A percentile compares a stretch with the other conserved stretches of the same genome.
phyloP scores from a whole-genome alignment of 352 stramenopile species.

The Globisporangium cylindrosporum region DNA sequence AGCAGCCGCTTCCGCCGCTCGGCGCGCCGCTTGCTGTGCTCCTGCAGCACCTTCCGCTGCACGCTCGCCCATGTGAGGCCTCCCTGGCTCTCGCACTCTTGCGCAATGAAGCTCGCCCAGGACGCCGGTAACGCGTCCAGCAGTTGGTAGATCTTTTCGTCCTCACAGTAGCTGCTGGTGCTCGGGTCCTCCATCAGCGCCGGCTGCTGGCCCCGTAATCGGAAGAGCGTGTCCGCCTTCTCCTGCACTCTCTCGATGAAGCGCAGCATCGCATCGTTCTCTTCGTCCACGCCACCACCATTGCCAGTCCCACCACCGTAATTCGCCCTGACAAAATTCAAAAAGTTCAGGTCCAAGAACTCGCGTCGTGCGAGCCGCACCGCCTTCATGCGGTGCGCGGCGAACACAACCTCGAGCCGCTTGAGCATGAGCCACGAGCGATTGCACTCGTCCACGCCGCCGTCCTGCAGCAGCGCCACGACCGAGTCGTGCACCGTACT shows the following conservation, averaged over 20 bases:
- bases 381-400: slow-evolving; percentile 6
- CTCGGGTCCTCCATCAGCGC: neutral
- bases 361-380: slow-evolving; percentile 8
- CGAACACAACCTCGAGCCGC: slow-evolving; percentile 4
- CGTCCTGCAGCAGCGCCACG: neutral
- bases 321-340: neutral
- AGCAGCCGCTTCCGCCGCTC: slow-evolving; percentile 1
- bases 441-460: neutral
- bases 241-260: slow-evolving; percentile 7
- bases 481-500: slow-evolving; percentile 6
- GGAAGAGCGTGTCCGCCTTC: slow-evolving; percentile 6
- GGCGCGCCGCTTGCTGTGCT: slow-evolving; percentile 5
- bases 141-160: slow-evolving; percentile 14
- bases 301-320: neutral
- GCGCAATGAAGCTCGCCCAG: slow-evolving; percentile 8
- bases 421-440: slow-evolving; percentile 14
- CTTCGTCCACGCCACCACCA: neutral
- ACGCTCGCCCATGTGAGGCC: slow-evolving; percentile 12
- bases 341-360: slow-evolving; percentile 8
- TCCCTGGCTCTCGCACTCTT: neutral
- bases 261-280: slow-evolving; percentile 8
- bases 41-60: slow-evolving; percentile 10
- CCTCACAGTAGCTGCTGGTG: neutral
- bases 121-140: slow-evolving; percentile 9
- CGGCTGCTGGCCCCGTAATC: neutral